These are phyloP conservation scores for Wickerhamiella galacta DNA, from an alignment of 805 yeast genomes.

Conservation along the genomic window DNA sequence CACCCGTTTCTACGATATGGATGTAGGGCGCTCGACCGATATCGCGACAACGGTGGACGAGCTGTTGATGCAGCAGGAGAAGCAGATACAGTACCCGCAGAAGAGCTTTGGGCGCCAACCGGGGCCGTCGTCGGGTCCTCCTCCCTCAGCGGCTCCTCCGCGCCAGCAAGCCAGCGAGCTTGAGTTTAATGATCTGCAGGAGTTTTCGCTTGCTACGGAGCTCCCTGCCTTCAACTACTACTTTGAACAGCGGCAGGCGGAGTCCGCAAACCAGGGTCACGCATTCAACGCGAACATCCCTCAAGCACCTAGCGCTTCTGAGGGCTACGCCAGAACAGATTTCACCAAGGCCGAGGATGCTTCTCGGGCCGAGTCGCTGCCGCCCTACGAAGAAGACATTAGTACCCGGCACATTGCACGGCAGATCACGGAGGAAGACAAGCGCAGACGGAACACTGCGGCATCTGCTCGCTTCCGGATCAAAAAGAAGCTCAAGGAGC, in stretches of 20 bases:
- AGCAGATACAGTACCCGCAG: slow-evolving; percentile 20
- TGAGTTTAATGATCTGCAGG: slow-evolving; percentile 18
- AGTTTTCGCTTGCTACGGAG: slow-evolving; percentile 21
- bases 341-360: slow-evolving; percentile 1
- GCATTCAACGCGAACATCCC: slow-evolving; percentile 5
- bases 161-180: slow-evolving; percentile 7
- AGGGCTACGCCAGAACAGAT: slow-evolving; percentile 3
- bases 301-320: too few relatives aligned
- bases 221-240: slow-evolving; percentile 13
- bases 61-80: slow-evolving; percentile 26
- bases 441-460: slow-evolving; percentile 76
- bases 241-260: neutral
- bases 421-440: slow-evolving; percentile 53
- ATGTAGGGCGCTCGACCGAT: slow-evolving; percentile 28
- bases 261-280: slow-evolving; percentile 3
- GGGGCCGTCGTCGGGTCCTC: too few relatives aligned
- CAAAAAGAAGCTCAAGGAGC: slow-evolving; percentile 83
- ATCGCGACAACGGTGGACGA: slow-evolving; percentile 26
- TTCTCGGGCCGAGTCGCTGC: slow-evolving; percentile 1
- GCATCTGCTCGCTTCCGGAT: slow-evolving; percentile 89
- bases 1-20: slow-evolving; percentile 29
- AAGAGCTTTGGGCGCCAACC: slow-evolving; percentile 9
- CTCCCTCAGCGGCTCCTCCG: slow-evolving; percentile 3
- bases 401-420: too few relatives aligned
- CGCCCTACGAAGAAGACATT: too few relatives aligned